A percentile compares a stretch with the other conserved stretches of the same genome.
phyloP scores from a whole-genome alignment of 2,329 filamentous ascomycete genomes.

The Elsinoe batatas region DNA sequence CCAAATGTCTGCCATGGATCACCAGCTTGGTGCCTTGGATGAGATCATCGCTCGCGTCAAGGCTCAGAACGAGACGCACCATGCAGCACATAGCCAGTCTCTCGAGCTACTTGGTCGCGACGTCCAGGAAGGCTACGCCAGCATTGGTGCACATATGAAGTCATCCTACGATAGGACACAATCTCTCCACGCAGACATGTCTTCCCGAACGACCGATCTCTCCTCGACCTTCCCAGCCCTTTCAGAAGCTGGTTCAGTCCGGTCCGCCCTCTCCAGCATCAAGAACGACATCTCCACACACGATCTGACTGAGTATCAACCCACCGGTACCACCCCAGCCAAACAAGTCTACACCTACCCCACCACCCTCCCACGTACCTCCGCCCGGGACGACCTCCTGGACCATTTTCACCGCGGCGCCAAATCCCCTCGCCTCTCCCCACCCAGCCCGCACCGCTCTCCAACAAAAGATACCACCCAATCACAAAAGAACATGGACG shows the following conservation, averaged over 20 bases:
- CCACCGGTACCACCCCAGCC: conserved; percentile 78
- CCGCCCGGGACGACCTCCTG: conserved; percentile 48
- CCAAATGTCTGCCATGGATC: conserved; percentile 76
- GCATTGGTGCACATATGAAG: conserved; percentile 60
- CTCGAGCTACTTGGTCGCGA: conserved; percentile 56
- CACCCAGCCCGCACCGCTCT: conserved; percentile 16
- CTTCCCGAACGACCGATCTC: conserved; percentile 45
- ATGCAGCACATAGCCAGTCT: conserved; percentile 57
- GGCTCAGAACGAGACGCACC: conserved; percentile 68
- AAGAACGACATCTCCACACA: conserved; percentile 57
- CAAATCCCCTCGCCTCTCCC: conserved; percentile 17
- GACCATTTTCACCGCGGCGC: conserved; percentile 39
- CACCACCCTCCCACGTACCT: conserved; percentile 66
- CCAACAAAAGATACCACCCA: conserved; percentile 26
- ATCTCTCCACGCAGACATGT: conserved; percentile 51
- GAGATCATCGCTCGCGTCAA: conserved; percentile 79
- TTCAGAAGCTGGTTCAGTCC: conserved; percentile 43
- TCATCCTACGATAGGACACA: conserved; percentile 59
- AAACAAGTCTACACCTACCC: conserved; percentile 76
- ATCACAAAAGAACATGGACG: conserved; percentile 18
- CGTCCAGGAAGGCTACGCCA: conserved; percentile 63
- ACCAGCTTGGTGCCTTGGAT: conserved; percentile 83
- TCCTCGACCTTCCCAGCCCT: conserved; percentile 54
- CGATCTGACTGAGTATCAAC: conserved; percentile 65
- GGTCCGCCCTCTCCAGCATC: conserved; percentile 61